These are phyloP conservation scores for Yamadazyma akitaensis DNA, from an alignment of 805 yeast species.

Conservation along the genomic window DNA sequence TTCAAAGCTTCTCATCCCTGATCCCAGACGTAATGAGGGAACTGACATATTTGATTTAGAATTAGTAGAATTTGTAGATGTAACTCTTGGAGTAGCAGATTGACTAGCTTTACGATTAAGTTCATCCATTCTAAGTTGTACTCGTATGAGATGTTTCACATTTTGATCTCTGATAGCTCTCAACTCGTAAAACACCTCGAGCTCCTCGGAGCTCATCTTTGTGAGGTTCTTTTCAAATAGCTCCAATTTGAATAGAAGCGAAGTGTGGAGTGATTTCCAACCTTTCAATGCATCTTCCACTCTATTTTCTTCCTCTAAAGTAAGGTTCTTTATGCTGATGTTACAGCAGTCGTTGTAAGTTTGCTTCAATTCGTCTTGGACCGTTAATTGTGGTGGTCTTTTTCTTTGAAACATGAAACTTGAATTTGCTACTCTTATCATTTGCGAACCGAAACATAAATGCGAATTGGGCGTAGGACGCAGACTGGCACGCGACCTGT, in stretches of 20 bases:
- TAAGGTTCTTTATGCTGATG: constrained; percentile 52
- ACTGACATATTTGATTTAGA: constrained; percentile 17
- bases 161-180: constrained; percentile 40
- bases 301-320: constrained; percentile 54
- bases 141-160: constrained; percentile 39
- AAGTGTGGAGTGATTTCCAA: constrained; percentile 70
- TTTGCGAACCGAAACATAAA: not conserved
- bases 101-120: constrained; percentile 17
- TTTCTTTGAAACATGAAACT: constrained; percentile 49
- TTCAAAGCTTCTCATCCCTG: constrained; percentile 9
- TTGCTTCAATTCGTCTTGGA: constrained; percentile 53
- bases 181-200: constrained; percentile 27
- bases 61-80: not conserved
- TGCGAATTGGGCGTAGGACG: not conserved
- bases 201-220: constrained; percentile 26
- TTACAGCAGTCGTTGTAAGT: constrained; percentile 62
- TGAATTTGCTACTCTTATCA: not conserved
- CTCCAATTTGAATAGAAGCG: constrained; percentile 55
- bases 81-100: constrained; percentile 1
- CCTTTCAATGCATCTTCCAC: constrained; percentile 60
- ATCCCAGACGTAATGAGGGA: constrained; percentile 23
- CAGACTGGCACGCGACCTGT: not conserved
- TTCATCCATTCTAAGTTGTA: constrained; percentile 40
- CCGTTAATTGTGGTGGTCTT: constrained; percentile 53
- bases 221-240: constrained; percentile 42